These are phyloP conservation scores for Lachnellula hyalina DNA, from an alignment of 2,329 filamentous ascomycete species.

Conservation along the genomic window DNA sequence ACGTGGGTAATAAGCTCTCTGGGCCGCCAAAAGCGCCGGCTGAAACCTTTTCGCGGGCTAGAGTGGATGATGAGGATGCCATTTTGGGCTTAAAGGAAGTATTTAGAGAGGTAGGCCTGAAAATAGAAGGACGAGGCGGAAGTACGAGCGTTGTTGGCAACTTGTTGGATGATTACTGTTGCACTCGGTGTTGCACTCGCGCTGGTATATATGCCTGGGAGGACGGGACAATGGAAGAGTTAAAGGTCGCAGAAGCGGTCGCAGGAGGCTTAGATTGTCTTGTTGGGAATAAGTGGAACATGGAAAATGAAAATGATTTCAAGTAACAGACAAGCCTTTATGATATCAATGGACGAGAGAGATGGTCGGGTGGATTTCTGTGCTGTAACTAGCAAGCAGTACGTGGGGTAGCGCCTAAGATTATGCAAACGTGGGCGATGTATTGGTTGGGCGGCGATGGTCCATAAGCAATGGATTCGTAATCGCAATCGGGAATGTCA, in stretches of 20 bases:
- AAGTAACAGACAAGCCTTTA: not conserved
- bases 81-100: constrained; percentile 9
- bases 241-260: not conserved
- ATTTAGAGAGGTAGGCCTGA: constrained; percentile 2
- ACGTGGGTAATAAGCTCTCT: constrained; percentile 17
- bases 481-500: constrained; percentile 10
- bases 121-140: not conserved
- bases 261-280: not conserved
- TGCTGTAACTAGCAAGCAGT: constrained; percentile 4
- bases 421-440: constrained; percentile 20
- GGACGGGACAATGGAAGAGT: not conserved
- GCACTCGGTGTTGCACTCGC: constrained; percentile 4
- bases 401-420: constrained; percentile 12
- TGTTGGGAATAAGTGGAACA: not conserved
- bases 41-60: constrained; percentile 9
- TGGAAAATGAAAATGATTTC: not conserved
- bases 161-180: constrained; percentile 1
- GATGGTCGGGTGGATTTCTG: constrained; percentile 9
- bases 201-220: constrained; percentile 2
- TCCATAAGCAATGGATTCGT: constrained; percentile 15
- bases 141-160: not conserved
- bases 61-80: constrained; percentile 10
- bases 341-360: not conserved
- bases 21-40: constrained; percentile 10
- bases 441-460: constrained; percentile 14